Evolutionary conservation across 805 yeast species (phyloP), one percentile per base, ranked within the genome.

Genomic region (Candida nemodendra): DNA sequence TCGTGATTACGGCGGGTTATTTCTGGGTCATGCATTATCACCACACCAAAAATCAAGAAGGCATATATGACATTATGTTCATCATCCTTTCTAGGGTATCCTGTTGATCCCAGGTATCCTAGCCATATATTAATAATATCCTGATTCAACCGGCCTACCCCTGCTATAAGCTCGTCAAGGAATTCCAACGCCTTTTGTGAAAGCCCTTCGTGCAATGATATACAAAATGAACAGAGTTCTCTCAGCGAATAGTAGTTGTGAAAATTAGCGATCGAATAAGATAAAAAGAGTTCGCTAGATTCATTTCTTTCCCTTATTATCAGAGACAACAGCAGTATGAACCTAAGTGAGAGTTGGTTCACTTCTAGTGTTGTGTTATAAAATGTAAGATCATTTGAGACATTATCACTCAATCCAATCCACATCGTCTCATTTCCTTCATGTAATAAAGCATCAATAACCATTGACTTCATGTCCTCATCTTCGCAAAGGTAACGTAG

Each of bases 241-340:
- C 9, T 19, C 13, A 46, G 16, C n/a, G 36, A 25, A 14, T 31
- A 29, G 25, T 32, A 30, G 18, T 24, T 16, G n/a, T 27, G 28
- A 30, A 41, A 42, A 23, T 46, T 46, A 18, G 36, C 49, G 11
- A 49, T 30, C 4, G 44, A 13, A 22, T 44, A 46, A n/a, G 47
- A 36, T 4, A 49, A 36, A 14, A 49, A 41, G 22, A 36, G 22
- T 23, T 46, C 53, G 18, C 34, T 28, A 2, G 28, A 13, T 2
- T 30, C 16, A 12, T 30, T 17, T 9, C 13, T 26, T 15, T 30
- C 27, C n/a, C 26, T 41, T 5, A 24, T 5, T 19, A 42, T 3
- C 18, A 41, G 33, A 5, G 33, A 27, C 5, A 44, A 30, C 5
- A 39, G n/a, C 9, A 42, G 25, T 9, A 46, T 18, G 12, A 41